Conservation (phyloP, 106 monocot species). For the Dioscorea alata region DNA sequence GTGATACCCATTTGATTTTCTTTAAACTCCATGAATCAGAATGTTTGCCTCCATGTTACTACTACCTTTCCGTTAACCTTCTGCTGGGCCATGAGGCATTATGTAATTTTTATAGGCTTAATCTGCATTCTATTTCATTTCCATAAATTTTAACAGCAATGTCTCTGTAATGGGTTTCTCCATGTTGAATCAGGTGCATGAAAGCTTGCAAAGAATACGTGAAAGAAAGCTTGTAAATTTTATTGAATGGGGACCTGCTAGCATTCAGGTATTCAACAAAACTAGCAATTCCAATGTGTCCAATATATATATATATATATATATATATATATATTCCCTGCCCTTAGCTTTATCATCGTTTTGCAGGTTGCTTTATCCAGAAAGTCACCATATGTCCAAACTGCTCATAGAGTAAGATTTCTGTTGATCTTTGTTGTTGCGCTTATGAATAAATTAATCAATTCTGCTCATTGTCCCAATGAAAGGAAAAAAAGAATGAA, state of each 20-base stretch:
- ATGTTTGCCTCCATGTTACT: too few relatives aligned
- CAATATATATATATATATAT: too few relatives aligned
- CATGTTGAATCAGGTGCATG: slow-evolving; percentile 64
- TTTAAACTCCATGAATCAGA: too few relatives aligned
- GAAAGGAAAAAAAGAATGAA: neutral
- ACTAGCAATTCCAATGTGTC: neutral
- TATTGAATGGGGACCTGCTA: slow-evolving; percentile 99
- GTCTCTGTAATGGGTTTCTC: neutral
- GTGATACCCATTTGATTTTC: too few relatives aligned
- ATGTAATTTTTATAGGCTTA: neutral
- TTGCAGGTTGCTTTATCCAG: slow-evolving; percentile 94
- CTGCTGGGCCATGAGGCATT: neutral
- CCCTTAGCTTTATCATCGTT: neutral
- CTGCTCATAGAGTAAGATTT: slow-evolving; percentile 82
- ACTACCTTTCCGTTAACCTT: neutral
- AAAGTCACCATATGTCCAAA: slow-evolving; percentile 96
- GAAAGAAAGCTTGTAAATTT: slow-evolving; percentile 99
- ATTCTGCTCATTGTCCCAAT: neutral
- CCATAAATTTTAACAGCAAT: neutral
- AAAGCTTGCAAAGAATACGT: slow-evolving; percentile 95
- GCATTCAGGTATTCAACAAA: slow-evolving; percentile 69
- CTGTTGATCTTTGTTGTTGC: neutral
- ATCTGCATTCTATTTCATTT: too few relatives aligned
- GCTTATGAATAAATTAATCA: neutral
- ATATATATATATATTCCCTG: neutral